Base-by-base conservation (phyloP, 768 basidiomycete species). In the Lanmaoa pseudosensibilis region DNA sequence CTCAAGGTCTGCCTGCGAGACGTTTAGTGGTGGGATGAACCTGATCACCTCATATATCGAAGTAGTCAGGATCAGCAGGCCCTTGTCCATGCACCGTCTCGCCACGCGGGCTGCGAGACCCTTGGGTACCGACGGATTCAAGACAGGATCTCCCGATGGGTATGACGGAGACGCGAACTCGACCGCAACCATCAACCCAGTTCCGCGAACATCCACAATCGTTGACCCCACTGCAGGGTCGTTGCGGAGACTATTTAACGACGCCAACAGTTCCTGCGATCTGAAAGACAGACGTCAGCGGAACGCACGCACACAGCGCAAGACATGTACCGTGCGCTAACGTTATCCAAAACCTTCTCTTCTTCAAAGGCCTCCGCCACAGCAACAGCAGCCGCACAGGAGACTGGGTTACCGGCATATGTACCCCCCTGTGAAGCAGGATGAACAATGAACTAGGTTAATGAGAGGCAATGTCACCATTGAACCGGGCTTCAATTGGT, bases 1-100 rank as follows among this genome's bases (percentile, higher is more conserved):
- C 63, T 73, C 78, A 76, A 97, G 74, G 68, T 98, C 92, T 69
- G 79, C 82, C 71, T 83, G 72, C 23, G 80, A 82, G 59, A 96
- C 83, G 68, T 92, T 95, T 64, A 98, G 73, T 16, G 96, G 84
- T 5, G 96, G 96, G 65, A 98, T 98, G 78, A 98, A 97, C 66
- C 94, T 79, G 55, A 97, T 77, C 15, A 88, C 88, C 70, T 95
- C 89, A 70, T 90, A 95, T 25, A 91, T 80, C 49, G 89, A 92
- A 25, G 95, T 97, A 13, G 95, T 96, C 55, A 98, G 77, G 39
- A 96, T 83, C 47, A 97, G 70, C 77, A 98, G 73, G 21, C 91
- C 93, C 69, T 90, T 87, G 69, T 94, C 90, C 58, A 92, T 78
- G 71, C 94, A 97, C 65, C 82, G 84, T 67, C 84, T 83, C 57